These are phyloP conservation scores for Alnus glutinosa DNA, from an alignment of 306 rosid genomes.

Conservation along the genomic window DNA sequence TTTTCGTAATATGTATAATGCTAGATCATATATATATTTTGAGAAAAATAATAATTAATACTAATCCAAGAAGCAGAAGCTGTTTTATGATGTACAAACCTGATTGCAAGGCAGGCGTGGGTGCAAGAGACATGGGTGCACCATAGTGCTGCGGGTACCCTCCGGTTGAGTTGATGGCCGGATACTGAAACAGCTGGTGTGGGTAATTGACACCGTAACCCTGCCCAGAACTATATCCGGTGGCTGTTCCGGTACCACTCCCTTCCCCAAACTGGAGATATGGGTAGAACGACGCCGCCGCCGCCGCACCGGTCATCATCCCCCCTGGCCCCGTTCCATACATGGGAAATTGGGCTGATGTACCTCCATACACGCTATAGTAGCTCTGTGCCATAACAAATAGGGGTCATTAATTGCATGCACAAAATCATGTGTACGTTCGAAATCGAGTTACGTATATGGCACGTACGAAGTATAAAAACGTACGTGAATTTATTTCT, in stretches of 20 bases:
- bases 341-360: slow-evolving; percentile 75
- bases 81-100: slow-evolving; percentile 36
- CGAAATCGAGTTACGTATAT: neutral
- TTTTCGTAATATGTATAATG: neutral
- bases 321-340: slow-evolving; percentile 75
- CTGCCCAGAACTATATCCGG: slow-evolving; percentile 52
- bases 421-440: too few species aligned
- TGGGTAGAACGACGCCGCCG: slow-evolving; percentile 65
- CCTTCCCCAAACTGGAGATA: slow-evolving; percentile 79
- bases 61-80: neutral
- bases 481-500: neutral
- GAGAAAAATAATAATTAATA: neutral
- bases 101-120: slow-evolving; percentile 94
- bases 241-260: slow-evolving; percentile 34
- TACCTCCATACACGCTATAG: slow-evolving; percentile 84
- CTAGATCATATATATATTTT: neutral
- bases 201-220: slow-evolving; percentile 76
- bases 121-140: slow-evolving; percentile 87
- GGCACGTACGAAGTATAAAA: too few species aligned
- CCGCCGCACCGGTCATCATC: slow-evolving; percentile 63
- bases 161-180: slow-evolving; percentile 65
- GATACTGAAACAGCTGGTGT: slow-evolving; percentile 75
- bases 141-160: slow-evolving; percentile 76
- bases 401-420: neutral
- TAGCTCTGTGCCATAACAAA: slow-evolving; percentile 54